phyloP scores from a whole-genome alignment of 108 stramenopile genomes.

The Tribonema minus region DNA sequence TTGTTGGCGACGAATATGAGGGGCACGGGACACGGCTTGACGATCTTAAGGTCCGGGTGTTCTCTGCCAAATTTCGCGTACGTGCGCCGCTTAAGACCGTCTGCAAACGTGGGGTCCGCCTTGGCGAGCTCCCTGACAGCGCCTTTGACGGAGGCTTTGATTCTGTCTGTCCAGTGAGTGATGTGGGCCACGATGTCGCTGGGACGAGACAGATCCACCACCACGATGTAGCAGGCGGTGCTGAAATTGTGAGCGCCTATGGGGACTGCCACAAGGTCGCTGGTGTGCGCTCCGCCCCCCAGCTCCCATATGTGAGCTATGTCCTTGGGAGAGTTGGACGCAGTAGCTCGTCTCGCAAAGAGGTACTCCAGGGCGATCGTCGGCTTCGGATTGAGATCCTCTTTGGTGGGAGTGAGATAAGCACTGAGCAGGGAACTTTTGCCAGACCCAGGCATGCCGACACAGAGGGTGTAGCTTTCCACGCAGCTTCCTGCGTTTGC shows the following conservation, averaged over 20 bases:
- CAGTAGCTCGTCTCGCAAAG: slow-evolving; percentile 49
- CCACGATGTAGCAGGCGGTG: slow-evolving; percentile 19
- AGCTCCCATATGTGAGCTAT: slow-evolving; percentile 59
- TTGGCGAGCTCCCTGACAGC: slow-evolving; percentile 41
- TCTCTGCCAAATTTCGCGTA: slow-evolving; percentile 43
- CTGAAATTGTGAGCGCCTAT: slow-evolving; percentile 36
- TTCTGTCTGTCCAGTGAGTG: slow-evolving; percentile 37
- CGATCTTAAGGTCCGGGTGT: slow-evolving; percentile 34
- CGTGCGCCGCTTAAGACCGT: slow-evolving; percentile 24
- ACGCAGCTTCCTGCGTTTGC: not conserved
- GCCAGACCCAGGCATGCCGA: slow-evolving; percentile 48
- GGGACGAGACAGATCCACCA: slow-evolving; percentile 31
- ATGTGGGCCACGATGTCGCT: slow-evolving; percentile 28
- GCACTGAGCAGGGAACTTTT: slow-evolving; percentile 43
- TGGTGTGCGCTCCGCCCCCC: slow-evolving; percentile 49
- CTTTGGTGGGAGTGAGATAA: slow-evolving; percentile 51
- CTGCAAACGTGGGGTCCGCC: slow-evolving; percentile 35
- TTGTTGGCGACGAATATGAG: slow-evolving; percentile 53
- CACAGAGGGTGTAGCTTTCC: slow-evolving; percentile 34
- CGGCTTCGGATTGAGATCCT: slow-evolving; percentile 50
- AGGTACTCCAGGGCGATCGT: slow-evolving; percentile 57
- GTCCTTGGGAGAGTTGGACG: slow-evolving; percentile 45
- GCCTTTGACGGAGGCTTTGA: slow-evolving; percentile 46
- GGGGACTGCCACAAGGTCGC: slow-evolving; percentile 44
- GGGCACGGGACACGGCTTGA: slow-evolving; percentile 51